Base-by-base conservation (phyloP, 257 asterid species). In the Osmanthus fragrans region DNA sequence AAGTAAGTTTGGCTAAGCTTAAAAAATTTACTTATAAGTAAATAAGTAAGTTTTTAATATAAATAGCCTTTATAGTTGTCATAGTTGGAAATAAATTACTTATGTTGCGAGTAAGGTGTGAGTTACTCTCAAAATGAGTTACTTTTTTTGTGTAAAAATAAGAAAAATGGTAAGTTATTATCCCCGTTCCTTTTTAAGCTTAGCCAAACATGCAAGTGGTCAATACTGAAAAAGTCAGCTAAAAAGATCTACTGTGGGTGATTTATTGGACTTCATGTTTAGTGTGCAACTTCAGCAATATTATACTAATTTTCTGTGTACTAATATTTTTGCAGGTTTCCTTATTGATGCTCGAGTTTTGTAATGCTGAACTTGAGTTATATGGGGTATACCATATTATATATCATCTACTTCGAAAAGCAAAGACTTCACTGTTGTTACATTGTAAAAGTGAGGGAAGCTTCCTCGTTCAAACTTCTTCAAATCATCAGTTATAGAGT, bases 301-400 rank as follows among this genome's bases (percentile, higher is more conserved):
- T 18, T 51, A 25, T 15, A n/a, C 65, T n/a, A 56, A n/a, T 19
- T 56, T 56, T n/a, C 8, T n/a, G 65, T 23, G 10, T 56, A 23
- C 25, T n/a, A 65, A 23, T 65, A 47, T 33, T 0, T 67, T 39
- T 51, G 76, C 72, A 73, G 77, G 34, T n/a, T 63, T 21, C 69
- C 36, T 34, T 76, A 1, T 36, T 81, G 79, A 56, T 56, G 82
- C 78, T 73, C 72, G 73, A 81, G 76, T 81, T 81, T 73, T 77
- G 79, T 67, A 72, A 49, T 81, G 74, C 70, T 63, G 78, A 75
- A 64, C 49, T 27, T 58, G 13, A 58, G 66, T 58, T 58, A 9
- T 23, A 58, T 58, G 30, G 30, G 65, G 27, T 18, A 56, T 56
- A 21, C 10, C 64, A 54, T 54, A 54, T 54, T 19, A 19, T 58